Evolutionary conservation across 1,284 basidiomycete species (phyloP).

Genomic region (Fomitopsis schrenkii): DNA sequence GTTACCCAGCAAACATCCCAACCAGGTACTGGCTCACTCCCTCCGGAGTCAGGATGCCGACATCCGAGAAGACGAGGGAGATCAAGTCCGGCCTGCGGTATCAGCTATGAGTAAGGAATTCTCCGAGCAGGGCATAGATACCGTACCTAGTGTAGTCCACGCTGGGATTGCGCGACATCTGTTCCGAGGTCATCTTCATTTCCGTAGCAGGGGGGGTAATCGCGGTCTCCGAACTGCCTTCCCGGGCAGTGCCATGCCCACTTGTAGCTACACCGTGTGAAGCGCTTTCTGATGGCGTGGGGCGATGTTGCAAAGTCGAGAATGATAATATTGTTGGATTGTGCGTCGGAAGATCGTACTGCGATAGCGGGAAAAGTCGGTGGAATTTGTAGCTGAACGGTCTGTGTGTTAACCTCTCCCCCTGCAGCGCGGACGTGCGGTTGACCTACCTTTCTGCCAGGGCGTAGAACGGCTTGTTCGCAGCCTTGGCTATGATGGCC

Average conservation of each 20-base stretch:
- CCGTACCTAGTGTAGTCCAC: conserved; percentile 79
- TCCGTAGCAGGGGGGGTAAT: conserved; percentile 17
- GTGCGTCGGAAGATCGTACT: conserved; percentile 92
- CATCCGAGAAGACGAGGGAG: conserved; percentile 87
- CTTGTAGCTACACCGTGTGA: not conserved
- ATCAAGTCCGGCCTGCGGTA: conserved; percentile 75
- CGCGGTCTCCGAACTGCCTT: conserved; percentile 10
- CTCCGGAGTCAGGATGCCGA: conserved; percentile 88
- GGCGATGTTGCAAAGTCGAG: conserved; percentile 32
- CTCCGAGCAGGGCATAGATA: conserved; percentile 4
- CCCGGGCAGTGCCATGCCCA: conserved; percentile 7
- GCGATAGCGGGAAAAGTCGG: conserved; percentile 92
- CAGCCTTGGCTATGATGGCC: conserved; percentile 92
- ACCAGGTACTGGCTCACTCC: conserved; percentile 90
- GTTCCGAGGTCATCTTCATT: conserved; percentile 62
- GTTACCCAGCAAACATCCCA: conserved; percentile 80
- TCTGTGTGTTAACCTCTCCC: conserved; percentile 18
- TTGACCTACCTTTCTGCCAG: conserved; percentile 81
- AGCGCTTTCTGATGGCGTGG: conserved; percentile 17
- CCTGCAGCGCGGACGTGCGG: conserved; percentile 12
- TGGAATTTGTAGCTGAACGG: conserved; percentile 87
- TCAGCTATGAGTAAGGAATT: conserved; percentile 10
- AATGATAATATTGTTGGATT: conserved; percentile 70
- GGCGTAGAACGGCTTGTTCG: conserved; percentile 96
- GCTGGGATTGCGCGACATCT: conserved; percentile 73